Conservation (phyloP, 805 yeast species). For the Helenozyma rhizophorensis region DNA sequence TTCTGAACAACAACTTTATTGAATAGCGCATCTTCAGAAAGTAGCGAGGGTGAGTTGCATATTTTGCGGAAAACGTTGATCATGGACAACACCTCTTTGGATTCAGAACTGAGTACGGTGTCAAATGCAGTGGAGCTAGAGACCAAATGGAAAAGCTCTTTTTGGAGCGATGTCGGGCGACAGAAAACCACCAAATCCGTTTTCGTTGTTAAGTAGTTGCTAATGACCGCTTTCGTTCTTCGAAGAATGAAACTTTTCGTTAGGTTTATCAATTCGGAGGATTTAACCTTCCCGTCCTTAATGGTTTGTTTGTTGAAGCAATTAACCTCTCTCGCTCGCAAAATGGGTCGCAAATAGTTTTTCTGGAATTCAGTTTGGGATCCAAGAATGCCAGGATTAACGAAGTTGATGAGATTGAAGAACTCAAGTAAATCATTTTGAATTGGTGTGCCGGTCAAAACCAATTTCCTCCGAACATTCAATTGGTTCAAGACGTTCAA, state of each 20-base stretch:
- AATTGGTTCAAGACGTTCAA: slow-evolving; percentile 57
- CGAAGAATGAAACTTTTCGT: slow-evolving; percentile 70
- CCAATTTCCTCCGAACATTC: slow-evolving; percentile 50
- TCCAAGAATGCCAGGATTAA: slow-evolving; percentile 82
- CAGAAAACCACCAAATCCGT: slow-evolving; percentile 76
- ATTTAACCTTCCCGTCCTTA: slow-evolving; percentile 54
- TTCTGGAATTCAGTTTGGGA: slow-evolving; percentile 53
- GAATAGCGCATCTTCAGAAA: slow-evolving; percentile 43
- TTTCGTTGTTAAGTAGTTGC: slow-evolving; percentile 62
- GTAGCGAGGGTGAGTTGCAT: slow-evolving; percentile 74
- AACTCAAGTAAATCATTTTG: slow-evolving; percentile 89
- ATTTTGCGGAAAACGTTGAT: slow-evolving; percentile 75
- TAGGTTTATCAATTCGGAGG: slow-evolving; percentile 57
- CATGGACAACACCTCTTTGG: slow-evolving; percentile 52
- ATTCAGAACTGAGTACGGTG: slow-evolving; percentile 22
- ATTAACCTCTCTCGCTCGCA: slow-evolving; percentile 59
- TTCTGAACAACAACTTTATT: slow-evolving; percentile 3
- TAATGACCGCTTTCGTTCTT: slow-evolving; percentile 57
- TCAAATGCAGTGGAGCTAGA: slow-evolving; percentile 33
- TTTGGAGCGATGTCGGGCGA: slow-evolving; percentile 65
- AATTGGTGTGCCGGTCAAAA: slow-evolving; percentile 88
- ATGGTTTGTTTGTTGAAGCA: slow-evolving; percentile 48
- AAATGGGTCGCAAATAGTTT: slow-evolving; percentile 65
- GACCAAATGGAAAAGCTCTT: slow-evolving; percentile 50
- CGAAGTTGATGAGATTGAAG: slow-evolving; percentile 72